Evolutionary conservation across 768 basidiomycete species (phyloP).

Genomic region (Pholiota conissans): DNA sequence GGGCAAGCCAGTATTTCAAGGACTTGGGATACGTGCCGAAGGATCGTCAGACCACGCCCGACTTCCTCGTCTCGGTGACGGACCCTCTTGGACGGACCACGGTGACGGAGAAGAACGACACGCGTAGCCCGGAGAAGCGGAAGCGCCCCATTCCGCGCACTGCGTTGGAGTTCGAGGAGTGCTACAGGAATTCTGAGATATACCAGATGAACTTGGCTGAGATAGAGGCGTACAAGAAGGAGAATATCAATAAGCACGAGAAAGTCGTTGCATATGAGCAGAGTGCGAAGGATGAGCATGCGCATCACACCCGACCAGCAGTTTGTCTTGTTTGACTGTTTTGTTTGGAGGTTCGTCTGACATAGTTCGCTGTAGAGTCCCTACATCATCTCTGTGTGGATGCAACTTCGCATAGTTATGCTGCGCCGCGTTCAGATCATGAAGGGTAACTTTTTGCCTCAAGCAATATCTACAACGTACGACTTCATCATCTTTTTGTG

Average conservation of each 20-base stretch:
- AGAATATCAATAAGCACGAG: conserved; percentile 45
- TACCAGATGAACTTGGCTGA: conserved; percentile 30
- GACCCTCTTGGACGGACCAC: conserved; percentile 55
- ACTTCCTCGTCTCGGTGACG: conserved; percentile 62
- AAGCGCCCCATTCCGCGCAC: conserved; percentile 37
- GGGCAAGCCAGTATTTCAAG: conserved; percentile 74
- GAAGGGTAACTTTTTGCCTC: conserved; percentile 30
- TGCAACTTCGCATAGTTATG: conserved; percentile 47
- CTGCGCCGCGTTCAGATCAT: conserved; percentile 41
- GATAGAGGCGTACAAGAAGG: conserved; percentile 45
- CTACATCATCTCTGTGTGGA: conserved; percentile 39
- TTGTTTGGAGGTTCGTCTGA: too few species aligned
- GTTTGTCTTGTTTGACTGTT: conserved; percentile 10
- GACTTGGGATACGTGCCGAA: conserved; percentile 63
- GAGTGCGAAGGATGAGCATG: conserved; percentile 52
- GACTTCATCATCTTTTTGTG: conserved; percentile 2
- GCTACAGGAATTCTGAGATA: conserved; percentile 26
- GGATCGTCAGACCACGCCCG: conserved; percentile 63
- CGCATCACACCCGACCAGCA: conserved; percentile 37
- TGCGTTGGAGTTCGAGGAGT: conserved; percentile 47
- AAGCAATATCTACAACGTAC: conserved; percentile 28
- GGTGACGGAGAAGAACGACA: conserved; percentile 15
- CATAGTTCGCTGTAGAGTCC: conserved; percentile 23
- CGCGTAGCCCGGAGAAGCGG: conserved; percentile 1
- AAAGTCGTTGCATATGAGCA: conserved; percentile 38